Percentiles rank a stretch among this genome's conserved stretches.
Conservation (phyloP, 257 asterid genomes). For the Sherardia arvensis region DNA sequence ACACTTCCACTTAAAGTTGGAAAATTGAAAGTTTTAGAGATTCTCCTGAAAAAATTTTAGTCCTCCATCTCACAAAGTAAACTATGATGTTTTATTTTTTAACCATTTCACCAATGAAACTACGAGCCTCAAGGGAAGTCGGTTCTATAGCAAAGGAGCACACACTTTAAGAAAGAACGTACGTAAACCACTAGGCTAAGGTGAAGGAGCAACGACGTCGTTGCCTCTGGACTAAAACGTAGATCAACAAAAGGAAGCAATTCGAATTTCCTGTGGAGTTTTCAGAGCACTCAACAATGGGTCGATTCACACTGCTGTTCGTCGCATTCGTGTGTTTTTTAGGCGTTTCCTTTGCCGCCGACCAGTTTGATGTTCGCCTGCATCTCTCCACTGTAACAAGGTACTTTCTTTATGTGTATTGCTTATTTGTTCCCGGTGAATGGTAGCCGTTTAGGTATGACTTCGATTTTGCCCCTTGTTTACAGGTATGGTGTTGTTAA, state of each 20-base stretch:
- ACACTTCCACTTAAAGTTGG: no score
- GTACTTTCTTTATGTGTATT: constrained; percentile 16
- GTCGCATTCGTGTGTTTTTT: neutral
- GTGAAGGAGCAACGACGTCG: neutral
- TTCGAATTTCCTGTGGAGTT: neutral
- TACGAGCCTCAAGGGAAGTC: no score
- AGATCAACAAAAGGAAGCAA: neutral
- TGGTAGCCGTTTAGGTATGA: neutral
- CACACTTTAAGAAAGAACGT: no score
- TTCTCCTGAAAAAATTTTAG: no score
- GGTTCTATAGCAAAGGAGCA: no score
- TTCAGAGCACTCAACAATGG: constrained; percentile 18
- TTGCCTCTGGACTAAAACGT: neutral
- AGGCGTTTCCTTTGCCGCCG: constrained; percentile 24
- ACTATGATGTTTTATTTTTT: no score
- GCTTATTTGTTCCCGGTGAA: neutral
- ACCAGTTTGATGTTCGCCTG: constrained; percentile 62
- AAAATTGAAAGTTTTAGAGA: no score
- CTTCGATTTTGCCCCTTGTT: constrained; percentile 5
- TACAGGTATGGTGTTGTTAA: constrained; percentile 60
- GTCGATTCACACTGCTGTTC: constrained; percentile 5
- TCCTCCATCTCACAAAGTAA: no score
- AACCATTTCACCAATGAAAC: no score
- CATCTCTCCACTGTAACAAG: constrained; percentile 76
- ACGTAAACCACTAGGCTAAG: neutral